These are phyloP conservation scores for Fusarium sp. DNA, from an alignment of 2,329 filamentous ascomycete species.

Conservation along the genomic window DNA sequence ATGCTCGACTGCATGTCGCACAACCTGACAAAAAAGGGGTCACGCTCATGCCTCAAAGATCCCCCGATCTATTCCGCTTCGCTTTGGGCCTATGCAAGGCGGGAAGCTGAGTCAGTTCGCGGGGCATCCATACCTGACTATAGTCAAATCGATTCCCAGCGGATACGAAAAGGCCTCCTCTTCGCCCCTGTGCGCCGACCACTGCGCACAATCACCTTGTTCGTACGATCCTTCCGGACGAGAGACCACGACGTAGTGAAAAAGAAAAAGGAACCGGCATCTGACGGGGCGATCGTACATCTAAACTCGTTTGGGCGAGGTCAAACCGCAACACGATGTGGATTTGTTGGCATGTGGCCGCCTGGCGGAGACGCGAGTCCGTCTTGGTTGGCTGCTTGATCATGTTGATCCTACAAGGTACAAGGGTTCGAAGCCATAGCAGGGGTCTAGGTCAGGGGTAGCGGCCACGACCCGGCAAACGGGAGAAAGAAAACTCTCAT, in stretches of 20 bases:
- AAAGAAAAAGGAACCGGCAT: conserved; percentile 19
- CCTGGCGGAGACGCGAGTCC: conserved; percentile 25
- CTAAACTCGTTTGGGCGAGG: conserved; percentile 39
- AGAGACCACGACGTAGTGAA: conserved; percentile 1
- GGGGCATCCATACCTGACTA: conserved; percentile 7
- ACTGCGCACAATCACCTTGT: conserved; percentile 9
- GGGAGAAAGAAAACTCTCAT: conserved; percentile 16
- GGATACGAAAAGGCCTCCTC: conserved; percentile 11
- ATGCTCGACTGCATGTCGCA: background rate
- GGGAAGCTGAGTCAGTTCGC: conserved; percentile 21
- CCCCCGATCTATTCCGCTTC: conserved; percentile 36
- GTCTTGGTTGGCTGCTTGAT: conserved; percentile 36
- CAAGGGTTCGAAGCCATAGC: conserved; percentile 24
- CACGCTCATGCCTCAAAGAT: conserved; percentile 13
- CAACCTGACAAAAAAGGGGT: conserved; percentile 27
- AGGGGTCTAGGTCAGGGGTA: conserved; percentile 42
- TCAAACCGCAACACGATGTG: conserved; percentile 40
- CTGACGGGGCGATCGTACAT: conserved; percentile 31
- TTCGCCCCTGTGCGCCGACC: conserved; percentile 1
- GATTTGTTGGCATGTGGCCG: conserved; percentile 37
- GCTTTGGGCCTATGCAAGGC: conserved; percentile 32
- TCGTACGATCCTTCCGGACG: background rate
- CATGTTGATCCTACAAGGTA: conserved; percentile 42
- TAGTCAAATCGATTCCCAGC: conserved; percentile 10
- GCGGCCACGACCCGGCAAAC: conserved; percentile 22